Percentiles rank a stretch among this genome's conserved stretches.
Evolutionary conservation across 2,329 filamentous ascomycete species (phyloP).

Genomic region (Aspergillus versicolor): DNA sequence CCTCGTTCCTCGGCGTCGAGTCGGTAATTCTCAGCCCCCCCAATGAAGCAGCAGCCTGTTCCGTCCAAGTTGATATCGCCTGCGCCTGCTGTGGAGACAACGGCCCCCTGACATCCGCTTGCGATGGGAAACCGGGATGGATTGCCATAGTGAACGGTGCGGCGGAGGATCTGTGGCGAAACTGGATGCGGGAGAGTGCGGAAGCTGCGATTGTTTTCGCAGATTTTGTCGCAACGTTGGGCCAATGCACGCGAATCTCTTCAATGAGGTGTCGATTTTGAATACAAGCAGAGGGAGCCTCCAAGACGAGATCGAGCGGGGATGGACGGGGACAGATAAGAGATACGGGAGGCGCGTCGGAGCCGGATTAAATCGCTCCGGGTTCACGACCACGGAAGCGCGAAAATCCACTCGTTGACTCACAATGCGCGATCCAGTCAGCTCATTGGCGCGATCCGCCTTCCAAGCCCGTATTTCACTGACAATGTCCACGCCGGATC

Average conservation of each 20-base stretch:
- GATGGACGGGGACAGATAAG: slow-evolving; percentile 12
- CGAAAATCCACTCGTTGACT: slow-evolving; percentile 9
- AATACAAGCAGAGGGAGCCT: background rate
- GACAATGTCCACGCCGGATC: background rate
- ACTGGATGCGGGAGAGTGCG: background rate
- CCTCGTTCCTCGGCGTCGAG: slow-evolving; percentile 14
- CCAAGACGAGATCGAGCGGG: background rate
- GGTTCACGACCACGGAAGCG: background rate
- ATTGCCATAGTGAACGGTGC: slow-evolving; percentile 38
- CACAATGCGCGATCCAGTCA: slow-evolving; percentile 1
- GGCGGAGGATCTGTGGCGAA: background rate
- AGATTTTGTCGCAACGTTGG: background rate
- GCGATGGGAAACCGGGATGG: slow-evolving; percentile 36
- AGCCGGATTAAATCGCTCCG: background rate
- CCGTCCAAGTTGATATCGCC: slow-evolving; percentile 68
- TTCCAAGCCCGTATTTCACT: background rate
- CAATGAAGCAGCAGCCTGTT: slow-evolving; percentile 42
- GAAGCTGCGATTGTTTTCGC: background rate
- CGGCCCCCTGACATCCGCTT: slow-evolving; percentile 22
- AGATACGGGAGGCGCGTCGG: slow-evolving; percentile 6
- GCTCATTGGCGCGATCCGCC: background rate
- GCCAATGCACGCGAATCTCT: background rate
- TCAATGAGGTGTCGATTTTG: background rate
- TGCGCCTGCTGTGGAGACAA: slow-evolving; percentile 44
- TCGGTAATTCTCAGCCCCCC: slow-evolving; percentile 36